phyloP scores from a whole-genome alignment of 2,329 filamentous ascomycete species.

The Knufia petricola region DNA sequence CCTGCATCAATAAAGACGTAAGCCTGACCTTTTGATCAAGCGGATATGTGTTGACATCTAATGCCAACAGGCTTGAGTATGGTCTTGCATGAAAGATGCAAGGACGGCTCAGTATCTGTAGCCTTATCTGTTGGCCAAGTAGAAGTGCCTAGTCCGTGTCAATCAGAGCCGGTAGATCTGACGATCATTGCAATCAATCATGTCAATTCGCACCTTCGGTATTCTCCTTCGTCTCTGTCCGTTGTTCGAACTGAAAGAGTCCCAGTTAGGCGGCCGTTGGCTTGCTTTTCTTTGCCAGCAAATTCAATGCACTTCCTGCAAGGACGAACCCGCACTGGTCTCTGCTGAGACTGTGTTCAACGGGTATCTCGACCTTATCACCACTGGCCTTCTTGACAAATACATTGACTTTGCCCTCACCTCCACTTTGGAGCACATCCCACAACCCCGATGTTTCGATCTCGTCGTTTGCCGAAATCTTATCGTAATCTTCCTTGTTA shows the following conservation, averaged over 20 bases:
- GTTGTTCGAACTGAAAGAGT: background rate
- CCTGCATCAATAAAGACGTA: background rate
- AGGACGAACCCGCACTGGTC: slow-evolving; percentile 90
- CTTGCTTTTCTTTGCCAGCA: slow-evolving; percentile 59
- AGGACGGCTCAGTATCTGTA: background rate
- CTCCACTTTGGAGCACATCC: slow-evolving; percentile 67
- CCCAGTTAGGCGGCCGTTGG: background rate
- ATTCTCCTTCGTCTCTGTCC: background rate
- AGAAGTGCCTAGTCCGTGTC: background rate
- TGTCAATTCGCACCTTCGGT: background rate
- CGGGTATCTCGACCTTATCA: slow-evolving; percentile 59
- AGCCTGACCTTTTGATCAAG: background rate
- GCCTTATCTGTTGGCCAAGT: too few relatives aligned
- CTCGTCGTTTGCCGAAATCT: slow-evolving; percentile 70
- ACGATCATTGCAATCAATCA: background rate
- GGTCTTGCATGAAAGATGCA: background rate
- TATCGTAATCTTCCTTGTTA: slow-evolving; percentile 79
- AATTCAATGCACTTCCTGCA: slow-evolving; percentile 85
- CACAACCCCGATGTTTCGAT: slow-evolving; percentile 75
- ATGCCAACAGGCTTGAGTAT: background rate
- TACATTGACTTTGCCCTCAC: slow-evolving; percentile 66
- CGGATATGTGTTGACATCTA: background rate
- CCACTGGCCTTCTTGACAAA: slow-evolving; percentile 51
- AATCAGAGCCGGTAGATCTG: background rate
- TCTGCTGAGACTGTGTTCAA: slow-evolving; percentile 78